Evolutionary conservation across 2,329 filamentous ascomycete genomes (phyloP), one percentile per base, ranked within the genome.

Genomic region (Raffaelea albimanens): DNA sequence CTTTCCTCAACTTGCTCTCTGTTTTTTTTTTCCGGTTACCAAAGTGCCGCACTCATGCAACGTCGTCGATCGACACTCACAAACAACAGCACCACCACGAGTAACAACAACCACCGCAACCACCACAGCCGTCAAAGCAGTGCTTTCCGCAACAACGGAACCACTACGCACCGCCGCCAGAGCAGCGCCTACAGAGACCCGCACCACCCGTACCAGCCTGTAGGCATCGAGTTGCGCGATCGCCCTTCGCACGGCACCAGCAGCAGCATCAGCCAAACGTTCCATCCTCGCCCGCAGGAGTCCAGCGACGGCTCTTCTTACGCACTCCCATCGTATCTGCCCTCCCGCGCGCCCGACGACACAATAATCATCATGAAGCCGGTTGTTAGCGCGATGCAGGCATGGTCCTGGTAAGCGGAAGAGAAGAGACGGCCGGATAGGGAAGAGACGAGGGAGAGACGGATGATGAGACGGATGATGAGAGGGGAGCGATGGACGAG

Each of bases 351-450:
- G 44, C 40, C 34, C 44, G 39, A 45, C 33, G 40, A 50, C 50
- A 46, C 49, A 19, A 45, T 49, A 36, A 51, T 66, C 72, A 79
- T 61, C 62, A 96, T 96, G 90, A 96, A 96, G 83, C 90, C 91
- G 57, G 74, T 97, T 63, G 87, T 97, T 58, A 85, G 87, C 63
- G 83, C 88, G 56, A 78, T 90, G 71, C 90, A 95, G 71, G 91
- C 90, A 61, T 96, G 90, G 89, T 87, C 83, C 72, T 95, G 90
- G 90, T 96, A 38, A 38, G 34, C 18, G 25, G 25, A 7, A 29
- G 25, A 13, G 25, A 13, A 13, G 25, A 13, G 25, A 29, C 25
- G 25, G 25, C 25, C 7, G 25, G 25, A n/a, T n/a, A n/a, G n/a
- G n/a, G n/a, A n/a, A n/a, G n/a, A 16, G 31, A 16, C 9, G 31